These are phyloP conservation scores for Coleophoma crateriformis DNA, from an alignment of 2,329 filamentous ascomycete genomes.

Conservation along the genomic window DNA sequence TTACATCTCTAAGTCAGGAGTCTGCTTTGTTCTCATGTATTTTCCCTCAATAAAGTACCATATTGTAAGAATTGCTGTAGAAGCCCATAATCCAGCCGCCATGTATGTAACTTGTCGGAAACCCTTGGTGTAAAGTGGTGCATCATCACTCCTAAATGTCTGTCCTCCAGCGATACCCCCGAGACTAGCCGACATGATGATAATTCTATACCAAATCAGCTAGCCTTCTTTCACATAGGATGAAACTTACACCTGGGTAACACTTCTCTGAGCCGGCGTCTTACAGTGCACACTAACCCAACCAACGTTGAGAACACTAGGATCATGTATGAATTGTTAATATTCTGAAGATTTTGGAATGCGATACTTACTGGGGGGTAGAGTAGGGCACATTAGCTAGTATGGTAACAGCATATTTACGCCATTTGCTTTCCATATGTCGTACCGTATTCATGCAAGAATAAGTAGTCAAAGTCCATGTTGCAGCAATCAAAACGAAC, in stretches of 20 bases:
- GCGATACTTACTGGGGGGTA: neutral
- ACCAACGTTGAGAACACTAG: conserved; percentile 18
- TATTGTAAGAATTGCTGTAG: no score
- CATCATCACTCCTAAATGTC: conserved; percentile 22
- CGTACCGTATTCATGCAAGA: neutral
- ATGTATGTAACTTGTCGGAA: neutral
- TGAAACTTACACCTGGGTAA: conserved; percentile 19
- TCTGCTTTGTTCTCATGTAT: no score
- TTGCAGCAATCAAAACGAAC: conserved; percentile 25
- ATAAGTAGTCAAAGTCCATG: neutral
- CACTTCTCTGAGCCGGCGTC: conserved; percentile 20
- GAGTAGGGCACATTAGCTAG: neutral
- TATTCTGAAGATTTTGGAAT: neutral
- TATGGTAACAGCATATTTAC: neutral
- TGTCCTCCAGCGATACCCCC: conserved; percentile 21
- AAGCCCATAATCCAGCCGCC: no score
- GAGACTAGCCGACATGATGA: conserved; percentile 24
- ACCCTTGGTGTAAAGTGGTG: conserved; percentile 16
- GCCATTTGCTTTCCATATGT: neutral
- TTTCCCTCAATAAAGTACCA: no score
- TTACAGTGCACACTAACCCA: conserved; percentile 25
- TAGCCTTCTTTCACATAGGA: neutral
- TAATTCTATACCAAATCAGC: conserved; percentile 9
- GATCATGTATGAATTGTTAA: neutral
- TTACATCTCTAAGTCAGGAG: no score